Evolutionary conservation across 2,329 filamentous ascomycete species (phyloP).

Genomic region (Ascochyta clinopodiicola): DNA sequence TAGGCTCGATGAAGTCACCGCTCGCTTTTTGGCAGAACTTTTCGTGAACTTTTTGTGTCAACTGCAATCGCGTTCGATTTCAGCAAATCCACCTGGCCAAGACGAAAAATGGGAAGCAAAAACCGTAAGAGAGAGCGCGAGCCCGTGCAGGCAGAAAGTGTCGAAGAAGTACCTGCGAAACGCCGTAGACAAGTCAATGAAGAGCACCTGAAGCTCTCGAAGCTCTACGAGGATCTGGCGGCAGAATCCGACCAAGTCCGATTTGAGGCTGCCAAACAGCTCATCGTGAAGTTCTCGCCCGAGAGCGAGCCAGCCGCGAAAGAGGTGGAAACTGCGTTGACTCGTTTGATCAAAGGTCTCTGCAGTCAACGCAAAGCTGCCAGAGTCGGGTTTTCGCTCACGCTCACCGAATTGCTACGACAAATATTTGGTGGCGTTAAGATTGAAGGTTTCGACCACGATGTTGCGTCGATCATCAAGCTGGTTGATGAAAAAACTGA

Average conservation of each 20-base stretch:
- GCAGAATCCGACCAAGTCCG: conserved; percentile 54
- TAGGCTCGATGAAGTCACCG: background rate
- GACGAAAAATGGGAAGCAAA: conserved; percentile 33
- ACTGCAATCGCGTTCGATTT: background rate
- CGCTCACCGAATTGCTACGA: conserved; percentile 79
- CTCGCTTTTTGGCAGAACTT: conserved; percentile 11
- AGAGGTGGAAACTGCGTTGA: conserved; percentile 50
- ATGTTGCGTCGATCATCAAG: conserved; percentile 55
- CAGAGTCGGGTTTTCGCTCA: conserved; percentile 86
- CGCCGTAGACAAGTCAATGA: conserved; percentile 48
- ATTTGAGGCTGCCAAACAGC: conserved; percentile 53
- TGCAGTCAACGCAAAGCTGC: conserved; percentile 90
- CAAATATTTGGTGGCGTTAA: conserved; percentile 66
- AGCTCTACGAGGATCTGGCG: conserved; percentile 56
- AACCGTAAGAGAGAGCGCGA: conserved; percentile 39
- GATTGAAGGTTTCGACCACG: conserved; percentile 45
- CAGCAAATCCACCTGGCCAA: background rate
- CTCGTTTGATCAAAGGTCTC: conserved; percentile 78
- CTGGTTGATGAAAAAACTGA: conserved; percentile 61
- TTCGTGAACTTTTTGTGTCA: conserved; percentile 13
- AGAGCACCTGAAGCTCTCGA: conserved; percentile 51
- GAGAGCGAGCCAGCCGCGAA: conserved; percentile 47
- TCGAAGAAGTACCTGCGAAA: conserved; percentile 35
- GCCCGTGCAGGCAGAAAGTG: conserved; percentile 19
- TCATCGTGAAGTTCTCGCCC: conserved; percentile 52